Base-by-base conservation (phyloP, 768 basidiomycete genomes). In the Phallus indusiatus region DNA sequence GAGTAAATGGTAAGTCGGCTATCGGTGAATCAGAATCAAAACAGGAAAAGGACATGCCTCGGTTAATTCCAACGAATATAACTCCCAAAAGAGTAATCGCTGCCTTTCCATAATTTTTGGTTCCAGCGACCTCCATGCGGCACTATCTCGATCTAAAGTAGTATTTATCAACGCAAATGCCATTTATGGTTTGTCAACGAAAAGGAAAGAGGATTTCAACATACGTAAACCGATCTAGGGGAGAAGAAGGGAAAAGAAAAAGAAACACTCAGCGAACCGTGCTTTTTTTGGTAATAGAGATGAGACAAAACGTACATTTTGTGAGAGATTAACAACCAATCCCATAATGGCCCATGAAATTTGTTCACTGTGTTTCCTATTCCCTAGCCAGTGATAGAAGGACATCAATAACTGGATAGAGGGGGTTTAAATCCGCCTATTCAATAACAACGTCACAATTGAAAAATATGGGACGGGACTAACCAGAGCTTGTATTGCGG, bases 31-130 rank as follows among this genome's bases (percentile, higher is more conserved):
- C 2, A n/a, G 7, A 48, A 64, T 28, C 36, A 21, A 55, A 24
- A 17, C 47, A 61, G 21, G 49, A 34, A 47, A 53, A 17, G 1
- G 16, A 70, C 77, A 36, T 62, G 86, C 86, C 72, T 80, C 75
- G 83, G 84, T 89, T 3, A 78, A 74, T 63, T 90, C 88, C 0
- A 83, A 81, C 18, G 84, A 75, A 63, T 87, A 89, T 10, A 88
- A 73, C 66, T 89, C 85, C 88, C 88, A 90, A 71, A 90, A 89
- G 10, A 88, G 71, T 34, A 83, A 72, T 2, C 86, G 78, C 9
- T 88, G 77, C 28, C 86, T 73, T 61, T 85, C 78, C 0, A 88
- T 82, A 63, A 82, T 78, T 66, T 81, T 81, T 1, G 78, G 71
- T 5, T 80, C 74, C n/a, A 89, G 70, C 22, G 50, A 59, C 1